Percentiles rank a stretch among this genome's conserved stretches.
These are phyloP conservation scores for Alternaria alternata DNA, from an alignment of 2,329 filamentous ascomycete species.

Conservation along the genomic window DNA sequence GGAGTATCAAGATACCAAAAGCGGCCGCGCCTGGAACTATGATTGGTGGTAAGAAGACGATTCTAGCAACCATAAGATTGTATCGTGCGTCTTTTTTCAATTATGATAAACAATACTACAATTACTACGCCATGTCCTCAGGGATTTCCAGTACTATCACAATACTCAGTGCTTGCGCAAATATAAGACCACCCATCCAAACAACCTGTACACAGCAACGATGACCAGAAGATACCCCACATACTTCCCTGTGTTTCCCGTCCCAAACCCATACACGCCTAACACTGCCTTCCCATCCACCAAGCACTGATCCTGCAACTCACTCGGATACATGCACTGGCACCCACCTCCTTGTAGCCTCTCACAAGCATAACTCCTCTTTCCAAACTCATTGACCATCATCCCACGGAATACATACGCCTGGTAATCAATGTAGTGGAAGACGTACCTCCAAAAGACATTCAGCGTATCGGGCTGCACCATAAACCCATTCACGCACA, in stretches of 20 bases:
- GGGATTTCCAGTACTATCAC: no score
- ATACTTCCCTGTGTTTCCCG: constrained; percentile 70
- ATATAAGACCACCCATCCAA: constrained; percentile 70
- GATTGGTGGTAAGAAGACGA: no score
- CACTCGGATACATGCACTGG: constrained; percentile 75
- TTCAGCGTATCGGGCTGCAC: constrained; percentile 77
- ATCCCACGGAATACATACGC: constrained; percentile 87
- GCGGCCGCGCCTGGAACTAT: no score
- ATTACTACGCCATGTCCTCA: background rate
- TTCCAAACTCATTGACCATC: constrained; percentile 87
- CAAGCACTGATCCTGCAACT: constrained; percentile 69
- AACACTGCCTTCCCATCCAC: constrained; percentile 77
- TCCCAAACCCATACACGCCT: constrained; percentile 72
- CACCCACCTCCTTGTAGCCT: constrained; percentile 52
- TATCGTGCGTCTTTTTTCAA: fast-evolving
- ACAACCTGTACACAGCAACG: constrained; percentile 73
- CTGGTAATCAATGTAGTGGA: constrained; percentile 90
- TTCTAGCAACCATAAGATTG: background rate
- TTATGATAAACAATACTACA: background rate
- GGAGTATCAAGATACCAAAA: no score
- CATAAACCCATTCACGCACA: constrained; percentile 84
- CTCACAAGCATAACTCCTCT: constrained; percentile 70
- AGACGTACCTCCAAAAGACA: constrained; percentile 85
- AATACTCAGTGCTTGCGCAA: constrained; percentile 38
- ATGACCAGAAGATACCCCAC: constrained; percentile 82